Percentiles rank a stretch among this genome's conserved stretches.
Evolutionary conservation across 768 basidiomycete genomes (phyloP).

Genomic region (Hygrocybe coccinea): DNA sequence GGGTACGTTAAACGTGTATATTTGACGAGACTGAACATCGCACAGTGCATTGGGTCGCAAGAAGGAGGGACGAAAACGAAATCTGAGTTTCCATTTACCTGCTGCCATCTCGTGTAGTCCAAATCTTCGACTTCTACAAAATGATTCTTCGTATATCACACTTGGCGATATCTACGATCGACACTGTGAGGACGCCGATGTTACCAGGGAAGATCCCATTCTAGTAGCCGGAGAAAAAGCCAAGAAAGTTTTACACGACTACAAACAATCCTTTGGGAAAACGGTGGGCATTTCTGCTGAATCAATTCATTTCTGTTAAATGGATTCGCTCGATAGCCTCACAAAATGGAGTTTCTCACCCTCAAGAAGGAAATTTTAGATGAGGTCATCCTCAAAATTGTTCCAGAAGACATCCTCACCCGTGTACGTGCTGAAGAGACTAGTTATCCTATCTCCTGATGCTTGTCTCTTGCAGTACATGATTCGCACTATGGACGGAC

Average conservation of each 20-base stretch:
- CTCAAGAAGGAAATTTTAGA: constrained; percentile 83
- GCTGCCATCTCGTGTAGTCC: constrained; percentile 81
- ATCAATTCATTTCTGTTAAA: neutral
- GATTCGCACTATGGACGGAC: constrained; percentile 74
- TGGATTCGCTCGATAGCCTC: constrained; percentile 37
- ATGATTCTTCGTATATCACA: constrained; percentile 85
- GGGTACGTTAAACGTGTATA: neutral
- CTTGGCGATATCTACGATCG: constrained; percentile 93
- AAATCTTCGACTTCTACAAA: constrained; percentile 79
- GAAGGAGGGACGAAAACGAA: constrained; percentile 90
- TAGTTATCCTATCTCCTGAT: neutral
- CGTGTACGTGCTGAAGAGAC: constrained; percentile 48
- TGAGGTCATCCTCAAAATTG: constrained; percentile 80
- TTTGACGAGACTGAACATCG: constrained; percentile 5
- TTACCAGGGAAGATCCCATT: constrained; percentile 84
- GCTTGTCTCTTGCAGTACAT: constrained; percentile 64
- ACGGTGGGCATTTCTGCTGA: constrained; percentile 32
- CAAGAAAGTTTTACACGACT: constrained; percentile 61
- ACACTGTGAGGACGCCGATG: constrained; percentile 68
- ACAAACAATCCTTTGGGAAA: constrained; percentile 43
- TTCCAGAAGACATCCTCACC: constrained; percentile 82
- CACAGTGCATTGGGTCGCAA: constrained; percentile 74
- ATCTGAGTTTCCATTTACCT: constrained; percentile 87
- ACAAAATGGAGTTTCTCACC: constrained; percentile 60
- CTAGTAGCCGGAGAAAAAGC: constrained; percentile 83